Evolutionary conservation across 257 asterid genomes (phyloP).

Genomic region (Plantago elongata): DNA sequence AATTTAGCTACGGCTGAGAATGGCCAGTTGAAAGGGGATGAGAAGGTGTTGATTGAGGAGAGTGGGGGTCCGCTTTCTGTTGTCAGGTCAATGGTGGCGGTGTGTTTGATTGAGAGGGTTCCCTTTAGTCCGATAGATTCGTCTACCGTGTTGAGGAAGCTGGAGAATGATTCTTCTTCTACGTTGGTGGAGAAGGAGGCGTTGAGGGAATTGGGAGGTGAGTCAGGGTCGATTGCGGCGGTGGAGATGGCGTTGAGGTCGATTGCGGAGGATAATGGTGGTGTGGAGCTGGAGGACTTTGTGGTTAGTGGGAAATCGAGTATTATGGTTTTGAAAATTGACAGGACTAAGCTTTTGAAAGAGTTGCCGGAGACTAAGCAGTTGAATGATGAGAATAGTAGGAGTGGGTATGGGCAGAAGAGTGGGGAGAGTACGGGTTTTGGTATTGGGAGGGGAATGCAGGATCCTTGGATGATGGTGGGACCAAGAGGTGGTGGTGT

Average conservation of each 20-base stretch:
- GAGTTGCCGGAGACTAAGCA: conserved; percentile 83
- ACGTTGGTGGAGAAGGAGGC: conserved; percentile 60
- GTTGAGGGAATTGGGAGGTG: conserved; percentile 84
- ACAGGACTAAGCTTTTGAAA: conserved; percentile 67
- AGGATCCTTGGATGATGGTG: conserved; percentile 72
- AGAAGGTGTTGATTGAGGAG: conserved; percentile 50
- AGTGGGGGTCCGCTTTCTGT: conserved; percentile 63
- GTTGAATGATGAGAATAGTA: conserved; percentile 43
- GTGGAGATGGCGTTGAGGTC: conserved; percentile 92
- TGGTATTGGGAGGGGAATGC: conserved; percentile 32
- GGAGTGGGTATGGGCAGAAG: conserved; percentile 29
- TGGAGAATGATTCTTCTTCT: conserved; percentile 70
- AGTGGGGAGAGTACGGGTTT: conserved; percentile 20
- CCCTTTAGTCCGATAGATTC: conserved; percentile 80
- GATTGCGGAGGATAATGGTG: conserved; percentile 84
- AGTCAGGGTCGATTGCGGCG: conserved; percentile 59
- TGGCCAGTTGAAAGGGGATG: conserved; percentile 1
- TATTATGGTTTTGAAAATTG: conserved; percentile 78
- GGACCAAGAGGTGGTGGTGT: conserved; percentile 63
- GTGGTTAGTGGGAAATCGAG: conserved; percentile 81
- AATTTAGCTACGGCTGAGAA: conserved; percentile 30
- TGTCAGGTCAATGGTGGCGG: conserved; percentile 89
- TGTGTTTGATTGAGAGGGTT: conserved; percentile 72
- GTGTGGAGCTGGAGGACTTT: conserved; percentile 79
- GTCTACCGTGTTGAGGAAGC: conserved; percentile 67